Evolutionary conservation across 1,139 yeast genomes (phyloP).

Genomic region (Nakaseomyces kungkrabaensis): DNA sequence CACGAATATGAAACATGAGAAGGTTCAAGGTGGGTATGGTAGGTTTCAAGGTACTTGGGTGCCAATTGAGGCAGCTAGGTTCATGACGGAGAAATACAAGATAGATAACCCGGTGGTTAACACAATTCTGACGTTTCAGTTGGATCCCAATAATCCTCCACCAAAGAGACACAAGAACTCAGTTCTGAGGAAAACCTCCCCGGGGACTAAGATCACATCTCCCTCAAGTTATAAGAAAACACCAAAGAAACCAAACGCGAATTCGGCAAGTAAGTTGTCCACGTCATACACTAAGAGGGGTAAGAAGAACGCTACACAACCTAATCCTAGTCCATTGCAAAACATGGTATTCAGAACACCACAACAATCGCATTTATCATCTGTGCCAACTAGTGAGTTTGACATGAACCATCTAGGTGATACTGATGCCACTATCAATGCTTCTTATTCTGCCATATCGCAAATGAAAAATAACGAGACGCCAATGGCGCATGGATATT

Average conservation of each 20-base stretch:
- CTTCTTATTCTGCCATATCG: slow-evolving; percentile 9
- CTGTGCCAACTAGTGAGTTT: slow-evolving; percentile 5
- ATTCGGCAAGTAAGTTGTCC: slow-evolving; percentile 8
- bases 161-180: slow-evolving; percentile 39
- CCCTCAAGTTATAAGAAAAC: slow-evolving; percentile 29
- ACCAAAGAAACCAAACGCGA: slow-evolving; percentile 25
- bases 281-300: slow-evolving; percentile 19
- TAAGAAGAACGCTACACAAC: slow-evolving; percentile 11
- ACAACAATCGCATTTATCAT: slow-evolving; percentile 12
- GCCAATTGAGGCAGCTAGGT: slow-evolving; percentile 48
- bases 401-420: slow-evolving; percentile 6
- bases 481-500: slow-evolving; percentile 16
- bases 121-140: slow-evolving; percentile 38
- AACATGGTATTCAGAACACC: slow-evolving; percentile 28
- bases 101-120: slow-evolving; percentile 48
- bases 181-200: slow-evolving; percentile 24
- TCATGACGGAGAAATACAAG: slow-evolving; percentile 44
- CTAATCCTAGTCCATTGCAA: slow-evolving; percentile 28
- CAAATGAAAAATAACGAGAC: slow-evolving; percentile 11
- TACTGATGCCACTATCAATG: slow-evolving; percentile 6
- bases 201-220: slow-evolving; percentile 23
- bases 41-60: slow-evolving; percentile 95
- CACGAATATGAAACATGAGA: slow-evolving; percentile 77
- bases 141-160: slow-evolving; percentile 41
- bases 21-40: slow-evolving; percentile 93